Conservation (phyloP, 192 early-diverging fungal species). For the Rhizoclosmatium globosum region DNA sequence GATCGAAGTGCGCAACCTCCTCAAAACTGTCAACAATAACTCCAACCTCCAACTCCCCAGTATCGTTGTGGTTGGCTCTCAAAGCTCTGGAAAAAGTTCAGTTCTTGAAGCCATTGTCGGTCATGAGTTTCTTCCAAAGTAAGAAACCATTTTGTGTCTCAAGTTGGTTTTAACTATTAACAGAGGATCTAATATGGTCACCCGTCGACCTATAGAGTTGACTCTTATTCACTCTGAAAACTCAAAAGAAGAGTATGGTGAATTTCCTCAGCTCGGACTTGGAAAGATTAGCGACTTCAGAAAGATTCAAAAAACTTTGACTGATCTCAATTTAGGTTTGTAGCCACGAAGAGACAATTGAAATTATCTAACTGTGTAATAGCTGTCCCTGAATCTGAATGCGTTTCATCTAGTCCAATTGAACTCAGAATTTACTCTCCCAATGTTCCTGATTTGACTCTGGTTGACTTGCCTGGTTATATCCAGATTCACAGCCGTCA, state of each 20-base stretch:
- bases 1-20: constrained; percentile 92
- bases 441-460: constrained; percentile 93
- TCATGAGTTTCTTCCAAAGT: constrained; percentile 95
- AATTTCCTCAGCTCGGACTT: constrained; percentile 65
- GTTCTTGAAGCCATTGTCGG: constrained; percentile 97
- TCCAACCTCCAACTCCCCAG: constrained; percentile 85
- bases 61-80: constrained; percentile 64
- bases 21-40: constrained; percentile 81
- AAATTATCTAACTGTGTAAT: background rate
- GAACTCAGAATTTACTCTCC: constrained; percentile 96
- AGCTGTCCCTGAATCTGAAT: constrained; percentile 92
- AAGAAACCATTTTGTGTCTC: constrained; percentile 9
- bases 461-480: constrained; percentile 97
- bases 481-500: constrained; percentile 96
- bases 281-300: constrained; percentile 90
- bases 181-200: constrained; percentile 90
- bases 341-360: background rate
- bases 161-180: constrained; percentile 14
- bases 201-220: constrained; percentile 93
- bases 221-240: constrained; percentile 92
- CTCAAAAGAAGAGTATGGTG: constrained; percentile 56
- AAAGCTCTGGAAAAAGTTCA: constrained; percentile 86
- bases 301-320: constrained; percentile 91
- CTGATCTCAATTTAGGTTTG: constrained; percentile 85
- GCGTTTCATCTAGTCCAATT: constrained; percentile 93